Evolutionary conservation across 805 yeast species (phyloP), one percentile per base, ranked within the genome.

Genomic region (Saccharomycodes ludwigii): DNA sequence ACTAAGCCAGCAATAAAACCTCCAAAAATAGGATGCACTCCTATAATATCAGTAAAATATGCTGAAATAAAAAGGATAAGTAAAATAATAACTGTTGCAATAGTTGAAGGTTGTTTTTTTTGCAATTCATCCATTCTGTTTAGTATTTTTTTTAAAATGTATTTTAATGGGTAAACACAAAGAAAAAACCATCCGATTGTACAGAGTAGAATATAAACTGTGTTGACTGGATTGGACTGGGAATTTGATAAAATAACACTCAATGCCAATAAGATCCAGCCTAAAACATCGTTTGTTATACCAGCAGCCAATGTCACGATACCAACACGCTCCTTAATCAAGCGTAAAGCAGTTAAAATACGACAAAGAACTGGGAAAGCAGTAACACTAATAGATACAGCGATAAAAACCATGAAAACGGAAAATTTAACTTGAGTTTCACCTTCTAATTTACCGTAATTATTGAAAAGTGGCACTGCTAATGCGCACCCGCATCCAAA

Each of bases 291-390:
- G 48, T 81, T 81, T 25, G 75, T 66, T 35, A 81, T 78, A 31
- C 93, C 94, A 3, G 93, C 91, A 3, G 88, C 81, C 21, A 81
- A 56, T n/a, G 79, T 91, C 21, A 71, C 63, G 8, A 66, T 62
- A 27, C 84, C 85, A 18, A 78, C 82, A 33, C 78, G 58, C 44
- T 76, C 81, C 25, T 69, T 71, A 27, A 77, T 66, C 38, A 81
- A 60, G 40, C 80, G 66, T 39, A 81, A 61, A 47, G 80, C 88
- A 4, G 84, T 74, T 40, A 81, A 56, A 18, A 81, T 81, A 48
- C 93, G 71, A 2, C 82, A 88, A 39, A 81, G 56, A 2, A 81
- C 94, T 0, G 94, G 94, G 52, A 81, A 76, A 1, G 94, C 94
- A 3, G 94, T 81, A 41, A 81, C 78, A 40, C 88, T 73, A 64